Conservation (phyloP, 768 basidiomycete species). For the Lactarius sp. region DNA sequence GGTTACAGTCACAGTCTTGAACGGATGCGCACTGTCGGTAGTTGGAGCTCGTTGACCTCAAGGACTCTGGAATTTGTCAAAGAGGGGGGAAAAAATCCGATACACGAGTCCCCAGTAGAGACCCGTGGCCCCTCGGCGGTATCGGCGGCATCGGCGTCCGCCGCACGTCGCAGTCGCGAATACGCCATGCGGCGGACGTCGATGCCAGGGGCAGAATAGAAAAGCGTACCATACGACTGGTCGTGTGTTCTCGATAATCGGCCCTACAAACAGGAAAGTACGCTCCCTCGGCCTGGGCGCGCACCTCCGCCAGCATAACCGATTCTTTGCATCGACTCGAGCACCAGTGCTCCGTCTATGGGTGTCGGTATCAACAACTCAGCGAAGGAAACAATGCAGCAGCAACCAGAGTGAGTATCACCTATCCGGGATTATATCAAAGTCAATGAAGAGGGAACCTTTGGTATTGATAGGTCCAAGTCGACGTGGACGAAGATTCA, state of each 20-base stretch:
- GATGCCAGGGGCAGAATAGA: neutral
- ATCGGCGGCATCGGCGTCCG: conserved; percentile 5
- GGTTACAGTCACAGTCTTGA: neutral
- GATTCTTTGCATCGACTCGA: neutral
- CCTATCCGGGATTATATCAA: neutral
- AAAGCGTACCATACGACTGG: neutral
- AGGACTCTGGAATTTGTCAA: neutral
- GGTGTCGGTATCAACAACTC: no score
- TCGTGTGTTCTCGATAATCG: no score
- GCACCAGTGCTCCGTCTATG: neutral
- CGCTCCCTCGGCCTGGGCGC: neutral
- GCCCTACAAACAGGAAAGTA: no score
- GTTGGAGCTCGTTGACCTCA: neutral
- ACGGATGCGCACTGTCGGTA: conserved; percentile 3
- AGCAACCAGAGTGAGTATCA: neutral
- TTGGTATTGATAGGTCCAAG: neutral
- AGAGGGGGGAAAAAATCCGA: neutral
- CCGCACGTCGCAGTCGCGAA: conserved; percentile 4
- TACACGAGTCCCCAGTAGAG: neutral
- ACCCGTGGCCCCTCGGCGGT: neutral
- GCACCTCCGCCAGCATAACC: neutral
- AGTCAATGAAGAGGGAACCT: neutral
- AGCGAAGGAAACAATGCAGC: no score
- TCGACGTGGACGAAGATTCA: neutral
- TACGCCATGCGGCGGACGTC: conserved; percentile 7